A percentile compares a stretch with the other conserved stretches of the same genome.
Evolutionary conservation across 108 stramenopile species (phyloP).

Genomic region (Fistulifera solaris): DNA sequence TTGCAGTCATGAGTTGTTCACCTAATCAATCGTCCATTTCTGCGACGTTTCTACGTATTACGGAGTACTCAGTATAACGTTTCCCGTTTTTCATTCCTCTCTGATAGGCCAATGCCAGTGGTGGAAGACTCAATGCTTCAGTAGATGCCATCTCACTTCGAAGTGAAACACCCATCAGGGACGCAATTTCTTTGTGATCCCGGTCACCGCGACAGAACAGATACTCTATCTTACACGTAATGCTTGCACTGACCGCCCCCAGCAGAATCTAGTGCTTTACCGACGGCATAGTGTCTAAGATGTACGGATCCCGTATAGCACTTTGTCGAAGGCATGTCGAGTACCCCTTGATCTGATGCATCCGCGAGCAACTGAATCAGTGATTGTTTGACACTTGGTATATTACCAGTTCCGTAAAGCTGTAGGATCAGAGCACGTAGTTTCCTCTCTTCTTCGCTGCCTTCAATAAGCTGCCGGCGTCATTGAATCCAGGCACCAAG

Average conservation of each 20-base stretch:
- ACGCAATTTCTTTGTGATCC: slow-evolving; percentile 35
- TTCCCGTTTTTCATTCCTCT: slow-evolving; percentile 1
- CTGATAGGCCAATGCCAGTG: slow-evolving; percentile 52
- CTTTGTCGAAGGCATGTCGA: slow-evolving; percentile 90
- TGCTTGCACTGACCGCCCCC: slow-evolving; percentile 82
- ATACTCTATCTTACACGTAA: slow-evolving; percentile 83
- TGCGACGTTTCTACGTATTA: too few species aligned
- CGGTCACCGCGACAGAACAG: slow-evolving; percentile 74
- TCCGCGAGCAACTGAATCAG: slow-evolving; percentile 59
- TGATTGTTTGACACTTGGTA: slow-evolving; percentile 67
- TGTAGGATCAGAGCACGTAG: slow-evolving; percentile 81
- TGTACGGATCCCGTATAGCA: slow-evolving; percentile 83
- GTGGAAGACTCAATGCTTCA: slow-evolving; percentile 57
- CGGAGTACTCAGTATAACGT: too few species aligned
- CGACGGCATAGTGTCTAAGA: slow-evolving; percentile 89
- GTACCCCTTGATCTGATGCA: slow-evolving; percentile 57
- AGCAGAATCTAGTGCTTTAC: slow-evolving; percentile 56
- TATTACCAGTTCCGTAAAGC: slow-evolving; percentile 95
- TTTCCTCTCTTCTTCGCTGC: slow-evolving; percentile 17
- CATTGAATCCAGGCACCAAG: slow-evolving; percentile 93
- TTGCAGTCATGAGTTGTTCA: too few species aligned
- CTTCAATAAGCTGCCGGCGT: slow-evolving; percentile 49
- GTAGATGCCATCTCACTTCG: slow-evolving; percentile 67
- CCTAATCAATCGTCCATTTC: too few species aligned
- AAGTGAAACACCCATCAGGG: slow-evolving; percentile 63